These are phyloP conservation scores for Capsicum pubescens DNA, from an alignment of 257 asterid species.

Conservation along the genomic window DNA sequence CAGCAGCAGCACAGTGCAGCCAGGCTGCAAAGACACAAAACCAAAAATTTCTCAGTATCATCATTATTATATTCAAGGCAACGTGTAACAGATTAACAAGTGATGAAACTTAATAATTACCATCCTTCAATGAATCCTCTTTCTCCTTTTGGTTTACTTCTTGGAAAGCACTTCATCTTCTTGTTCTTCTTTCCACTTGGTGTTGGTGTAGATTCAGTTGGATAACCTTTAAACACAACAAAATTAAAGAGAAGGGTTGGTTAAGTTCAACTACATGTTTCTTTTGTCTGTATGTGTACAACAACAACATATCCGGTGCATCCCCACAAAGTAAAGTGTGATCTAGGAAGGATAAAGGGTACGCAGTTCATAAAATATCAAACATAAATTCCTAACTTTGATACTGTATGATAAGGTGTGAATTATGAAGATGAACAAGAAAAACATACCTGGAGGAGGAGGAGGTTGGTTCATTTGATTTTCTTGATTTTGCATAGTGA, in stretches of 20 bases:
- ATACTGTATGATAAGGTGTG: background rate
- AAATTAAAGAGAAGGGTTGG: background rate
- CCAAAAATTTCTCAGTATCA: background rate
- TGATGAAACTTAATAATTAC: slow-evolving; percentile 37
- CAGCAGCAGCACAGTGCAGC: slow-evolving; percentile 80
- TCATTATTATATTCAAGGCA: too few species aligned
- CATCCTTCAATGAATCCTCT: slow-evolving; percentile 80
- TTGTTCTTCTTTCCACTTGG: slow-evolving; percentile 42
- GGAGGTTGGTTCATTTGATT: slow-evolving; percentile 46
- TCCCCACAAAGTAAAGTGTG: too few species aligned
- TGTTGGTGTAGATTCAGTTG: slow-evolving; percentile 50
- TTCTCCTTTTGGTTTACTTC: slow-evolving; percentile 69
- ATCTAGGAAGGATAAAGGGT: too few species aligned
- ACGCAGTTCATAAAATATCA: background rate
- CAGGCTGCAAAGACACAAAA: slow-evolving; percentile 50
- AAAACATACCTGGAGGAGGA: slow-evolving; percentile 52
- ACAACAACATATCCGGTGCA: too few species aligned
- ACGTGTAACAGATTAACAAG: background rate
- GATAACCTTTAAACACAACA: slow-evolving; percentile 51
- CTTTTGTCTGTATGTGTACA: too few species aligned
- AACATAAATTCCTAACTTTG: background rate
- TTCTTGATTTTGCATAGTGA: slow-evolving; percentile 52
- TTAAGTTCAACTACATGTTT: background rate
- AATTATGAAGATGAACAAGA: slow-evolving; percentile 21
- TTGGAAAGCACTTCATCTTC: slow-evolving; percentile 52